Evolutionary conservation across 371 early-diverging fungal species (phyloP).

Genomic region (Mortierella sp.): DNA sequence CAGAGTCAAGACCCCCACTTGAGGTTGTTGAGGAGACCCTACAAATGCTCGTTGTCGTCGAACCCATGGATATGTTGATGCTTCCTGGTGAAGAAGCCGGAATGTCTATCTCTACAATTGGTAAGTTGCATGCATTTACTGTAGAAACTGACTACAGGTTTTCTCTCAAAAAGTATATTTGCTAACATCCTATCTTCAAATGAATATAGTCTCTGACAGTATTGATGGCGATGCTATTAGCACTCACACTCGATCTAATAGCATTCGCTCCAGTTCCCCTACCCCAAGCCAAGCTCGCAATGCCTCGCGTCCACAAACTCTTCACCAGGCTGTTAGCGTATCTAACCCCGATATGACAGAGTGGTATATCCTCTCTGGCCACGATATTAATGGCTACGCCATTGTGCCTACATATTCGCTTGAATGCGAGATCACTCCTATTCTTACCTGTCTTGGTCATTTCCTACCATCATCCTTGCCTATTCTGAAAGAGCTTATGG

Average conservation of each 20-base stretch:
- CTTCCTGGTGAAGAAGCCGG: conserved; percentile 48
- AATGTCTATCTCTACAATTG: conserved; percentile 43
- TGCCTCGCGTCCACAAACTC: conserved; percentile 30
- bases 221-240: conserved; percentile 51
- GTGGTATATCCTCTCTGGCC: conserved; percentile 55
- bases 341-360: conserved; percentile 58
- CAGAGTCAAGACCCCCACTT: conserved; percentile 41
- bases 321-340: conserved; percentile 54
- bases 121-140: conserved; percentile 19
- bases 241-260: conserved; percentile 43
- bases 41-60: conserved; percentile 54
- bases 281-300: conserved; percentile 29
- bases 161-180: not conserved
- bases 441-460: conserved; percentile 48
- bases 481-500: conserved; percentile 47
- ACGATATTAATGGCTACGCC: conserved; percentile 49
- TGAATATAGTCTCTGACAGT: conserved; percentile 48
- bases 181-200: not conserved
- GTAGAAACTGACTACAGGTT: not conserved
- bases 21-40: conserved; percentile 55
- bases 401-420: conserved; percentile 53
- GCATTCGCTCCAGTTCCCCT: conserved; percentile 37
- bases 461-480: conserved; percentile 44
- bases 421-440: conserved; percentile 52
- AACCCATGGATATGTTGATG: conserved; percentile 57